Conservation (phyloP, 805 yeast species). For the Pichia cabralensis region DNA sequence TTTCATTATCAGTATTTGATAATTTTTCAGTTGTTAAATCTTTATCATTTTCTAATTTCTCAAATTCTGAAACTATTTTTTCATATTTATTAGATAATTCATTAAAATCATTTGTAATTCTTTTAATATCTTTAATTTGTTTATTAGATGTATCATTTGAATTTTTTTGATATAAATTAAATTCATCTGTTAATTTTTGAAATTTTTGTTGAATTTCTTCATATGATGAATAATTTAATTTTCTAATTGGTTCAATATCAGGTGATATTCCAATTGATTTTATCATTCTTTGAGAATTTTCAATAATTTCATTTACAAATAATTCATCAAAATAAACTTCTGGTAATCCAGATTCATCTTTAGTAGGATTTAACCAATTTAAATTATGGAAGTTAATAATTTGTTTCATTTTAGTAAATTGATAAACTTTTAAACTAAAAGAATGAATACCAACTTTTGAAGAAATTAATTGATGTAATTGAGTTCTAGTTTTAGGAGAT, state of each 20-base stretch:
- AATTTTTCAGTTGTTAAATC: conserved; percentile 17
- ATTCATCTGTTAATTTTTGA: conserved; percentile 10
- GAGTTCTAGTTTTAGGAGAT: conserved; percentile 56
- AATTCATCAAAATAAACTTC: conserved; percentile 59
- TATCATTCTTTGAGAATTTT: conserved; percentile 55
- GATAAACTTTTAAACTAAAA: conserved; percentile 61
- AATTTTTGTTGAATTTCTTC: conserved; percentile 35
- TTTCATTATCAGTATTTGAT: conserved; percentile 17
- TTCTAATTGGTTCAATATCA: conserved; percentile 53
- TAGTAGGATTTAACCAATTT: conserved; percentile 37
- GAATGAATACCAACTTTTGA: conserved; percentile 75
- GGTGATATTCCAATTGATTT: conserved; percentile 72
- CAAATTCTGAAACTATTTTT: conserved; percentile 23
- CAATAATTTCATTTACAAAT: conserved; percentile 59
- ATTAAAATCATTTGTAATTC: conserved; percentile 21
- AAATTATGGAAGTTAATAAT: conserved; percentile 51
- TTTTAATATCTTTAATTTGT: conserved; percentile 17
- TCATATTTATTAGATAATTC: conserved; percentile 24
- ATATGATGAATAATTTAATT: conserved; percentile 52
- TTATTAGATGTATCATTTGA: conserved; percentile 10
- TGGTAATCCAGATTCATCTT: conserved; percentile 83
- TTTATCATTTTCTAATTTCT: conserved; percentile 22
- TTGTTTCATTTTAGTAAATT: conserved; percentile 50
- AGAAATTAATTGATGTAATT: conserved; percentile 50
- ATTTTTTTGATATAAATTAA: conserved; percentile 13